phyloP scores from a whole-genome alignment of 2,329 filamentous ascomycete genomes.

The Aspergillus sp. region DNA sequence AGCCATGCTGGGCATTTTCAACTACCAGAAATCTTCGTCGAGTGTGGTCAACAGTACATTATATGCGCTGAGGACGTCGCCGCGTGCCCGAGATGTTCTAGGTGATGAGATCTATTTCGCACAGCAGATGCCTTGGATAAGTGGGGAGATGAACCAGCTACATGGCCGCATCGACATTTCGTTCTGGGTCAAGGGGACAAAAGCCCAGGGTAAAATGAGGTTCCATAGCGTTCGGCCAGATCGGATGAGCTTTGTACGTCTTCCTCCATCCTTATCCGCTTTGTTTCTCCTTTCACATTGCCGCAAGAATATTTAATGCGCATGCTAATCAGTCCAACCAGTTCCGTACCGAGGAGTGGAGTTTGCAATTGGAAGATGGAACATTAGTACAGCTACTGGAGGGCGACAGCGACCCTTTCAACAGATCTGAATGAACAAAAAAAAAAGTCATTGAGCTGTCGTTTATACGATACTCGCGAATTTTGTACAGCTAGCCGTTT shows the following conservation, averaged over 20 bases:
- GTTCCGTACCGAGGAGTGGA: constrained; percentile 91
- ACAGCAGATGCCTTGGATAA: constrained; percentile 73
- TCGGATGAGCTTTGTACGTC: constrained; percentile 52
- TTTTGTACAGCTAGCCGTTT: constrained; percentile 19
- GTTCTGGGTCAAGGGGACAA: constrained; percentile 79
- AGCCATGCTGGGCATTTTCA: constrained; percentile 85
- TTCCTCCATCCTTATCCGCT: not conserved
- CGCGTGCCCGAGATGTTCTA: constrained; percentile 65
- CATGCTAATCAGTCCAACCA: constrained; percentile 22
- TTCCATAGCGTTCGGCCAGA: constrained; percentile 70
- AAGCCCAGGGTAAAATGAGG: constrained; percentile 63
- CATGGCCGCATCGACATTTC: constrained; percentile 82
- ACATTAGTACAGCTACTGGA: constrained; percentile 68
- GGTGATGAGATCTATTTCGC: constrained; percentile 84
- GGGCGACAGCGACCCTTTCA: constrained; percentile 63
- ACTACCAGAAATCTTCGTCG: constrained; percentile 94
- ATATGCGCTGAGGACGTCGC: constrained; percentile 80
- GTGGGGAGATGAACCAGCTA: constrained; percentile 84
- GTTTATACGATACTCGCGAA: constrained; percentile 21
- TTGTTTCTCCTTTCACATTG: not conserved
- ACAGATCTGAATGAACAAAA: constrained; percentile 40
- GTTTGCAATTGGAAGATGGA: constrained; percentile 61
- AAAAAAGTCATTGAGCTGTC: not conserved
- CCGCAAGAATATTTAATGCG: not conserved
- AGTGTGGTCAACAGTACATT: constrained; percentile 80